Percentiles rank a stretch among this genome's conserved stretches.
These are phyloP conservation scores for Naganishia kalamii DNA, from an alignment of 768 basidiomycete species.

Conservation along the genomic window DNA sequence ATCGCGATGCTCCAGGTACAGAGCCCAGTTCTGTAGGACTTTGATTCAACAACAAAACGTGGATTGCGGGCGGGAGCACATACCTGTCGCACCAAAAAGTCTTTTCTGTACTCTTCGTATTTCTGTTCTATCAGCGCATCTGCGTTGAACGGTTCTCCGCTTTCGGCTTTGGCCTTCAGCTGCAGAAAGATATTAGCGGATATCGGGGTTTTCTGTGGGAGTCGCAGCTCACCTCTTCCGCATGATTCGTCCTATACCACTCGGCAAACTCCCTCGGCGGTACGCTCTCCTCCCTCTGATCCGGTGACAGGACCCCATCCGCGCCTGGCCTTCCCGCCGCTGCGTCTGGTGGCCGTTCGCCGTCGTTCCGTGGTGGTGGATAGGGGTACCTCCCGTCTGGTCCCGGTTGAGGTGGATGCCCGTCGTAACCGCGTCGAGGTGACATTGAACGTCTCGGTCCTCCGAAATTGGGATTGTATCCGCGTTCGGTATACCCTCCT, in stretches of 20 bases:
- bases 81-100: constrained; percentile 80
- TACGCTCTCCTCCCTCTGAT: neutral
- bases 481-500: neutral
- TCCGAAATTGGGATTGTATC: neutral
- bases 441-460: neutral
- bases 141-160: neutral
- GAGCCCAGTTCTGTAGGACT: constrained; percentile 71
- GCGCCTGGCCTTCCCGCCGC: neutral
- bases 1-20: constrained; percentile 90
- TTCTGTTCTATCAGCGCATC: constrained; percentile 45
- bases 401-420: neutral
- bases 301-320: neutral
- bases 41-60: too few relatives aligned
- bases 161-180: neutral
- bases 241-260: neutral
- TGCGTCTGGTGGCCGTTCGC: neutral
- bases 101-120: constrained; percentile 93
- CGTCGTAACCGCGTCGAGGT: constrained; percentile 3
- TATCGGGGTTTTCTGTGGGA: neutral
- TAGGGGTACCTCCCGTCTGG: neutral
- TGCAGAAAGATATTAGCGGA: neutral
- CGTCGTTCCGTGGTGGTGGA: neutral
- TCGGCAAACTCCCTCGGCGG: neutral
- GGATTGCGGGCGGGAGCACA: constrained; percentile 40
- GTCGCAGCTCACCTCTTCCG: neutral